Base-by-base conservation (phyloP, 1,284 basidiomycete genomes). In the Mycena citricolor region DNA sequence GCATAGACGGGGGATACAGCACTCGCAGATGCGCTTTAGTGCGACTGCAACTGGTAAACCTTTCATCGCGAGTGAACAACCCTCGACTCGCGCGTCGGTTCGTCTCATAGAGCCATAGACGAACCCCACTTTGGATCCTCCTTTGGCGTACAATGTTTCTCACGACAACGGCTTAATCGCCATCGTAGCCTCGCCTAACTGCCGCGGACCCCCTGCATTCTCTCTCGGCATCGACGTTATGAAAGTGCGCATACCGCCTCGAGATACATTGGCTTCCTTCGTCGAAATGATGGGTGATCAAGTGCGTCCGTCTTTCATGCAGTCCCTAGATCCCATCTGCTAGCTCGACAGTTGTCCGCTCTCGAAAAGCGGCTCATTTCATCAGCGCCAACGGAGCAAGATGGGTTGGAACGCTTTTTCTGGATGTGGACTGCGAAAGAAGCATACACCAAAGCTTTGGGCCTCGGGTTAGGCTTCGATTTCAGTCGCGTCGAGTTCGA, bases 351-450 rank as follows among this genome's bases (percentile, higher is more conserved):
- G 84, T 66, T 87, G 39, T 83, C 83, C 16, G 50, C 64, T 7
- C 58, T 70, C 22, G 84, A 87, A 58, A 69, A 66, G 43, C 57
- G 55, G 2, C 57, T 69, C 8, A 56, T 84, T 29, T 65, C 72
- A 50, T 52, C 62, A 37, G 57, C 57, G 11, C 47, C 66, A 49
- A 54, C 69, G 49, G 57, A 69, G 49, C 56, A 62, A 30, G 68
- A 81, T 47, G 73, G 69, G 4, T 63, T 86, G 7, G 65, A 68
- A 29, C 69, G 69, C 16, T 83, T 89, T 60, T 88, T 84, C 58
- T 80, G 83, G 67, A 77, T 90, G 48, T 92, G 89, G 89, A 90
- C 89, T 4, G 67, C 88, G 58, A 92, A 92, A 64, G 89, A 92
- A 61, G 86, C 90, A 4, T 92, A 89, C 60, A 87, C 86, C 3